These are phyloP conservation scores for Asclepias syriaca DNA, from an alignment of 257 asterid genomes.

Conservation along the genomic window DNA sequence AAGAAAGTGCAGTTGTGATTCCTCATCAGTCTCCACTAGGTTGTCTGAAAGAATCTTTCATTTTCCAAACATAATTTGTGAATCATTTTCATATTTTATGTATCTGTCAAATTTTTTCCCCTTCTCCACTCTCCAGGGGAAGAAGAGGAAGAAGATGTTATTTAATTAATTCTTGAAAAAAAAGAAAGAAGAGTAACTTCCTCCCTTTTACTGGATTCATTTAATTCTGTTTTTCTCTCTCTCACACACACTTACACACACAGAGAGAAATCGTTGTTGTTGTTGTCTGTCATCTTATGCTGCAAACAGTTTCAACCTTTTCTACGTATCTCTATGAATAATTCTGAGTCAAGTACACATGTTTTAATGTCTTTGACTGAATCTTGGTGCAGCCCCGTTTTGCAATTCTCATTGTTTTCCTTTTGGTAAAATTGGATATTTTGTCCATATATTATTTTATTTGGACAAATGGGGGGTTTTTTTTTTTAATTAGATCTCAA, in stretches of 20 bases:
- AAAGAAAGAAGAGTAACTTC: not conserved
- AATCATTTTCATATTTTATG: not conserved
- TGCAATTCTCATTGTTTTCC: not conserved
- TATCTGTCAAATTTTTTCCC: not conserved
- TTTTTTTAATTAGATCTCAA: too few relatives aligned
- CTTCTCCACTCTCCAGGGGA: not conserved
- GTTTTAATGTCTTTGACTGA: not conserved
- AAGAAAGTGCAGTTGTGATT: not conserved
- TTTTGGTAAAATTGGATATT: too few relatives aligned
- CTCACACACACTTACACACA: not conserved
- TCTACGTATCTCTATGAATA: conserved; percentile 1
- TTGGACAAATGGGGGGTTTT: too few relatives aligned
- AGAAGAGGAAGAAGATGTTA: not conserved
- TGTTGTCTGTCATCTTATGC: not conserved
- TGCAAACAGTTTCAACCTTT: conserved; percentile 6
- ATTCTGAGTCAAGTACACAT: not conserved
- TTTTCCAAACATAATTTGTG: not conserved
- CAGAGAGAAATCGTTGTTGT: too few relatives aligned
- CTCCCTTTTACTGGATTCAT: conserved; percentile 3
- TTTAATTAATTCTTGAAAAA: not conserved
- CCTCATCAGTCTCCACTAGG: not conserved
- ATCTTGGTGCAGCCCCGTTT: not conserved
- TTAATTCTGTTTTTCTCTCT: not conserved
- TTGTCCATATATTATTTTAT: too few relatives aligned
- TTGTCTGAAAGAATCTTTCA: not conserved